Conservation (phyloP, 2,329 filamentous ascomycete species). For the Apiospora koreana region DNA sequence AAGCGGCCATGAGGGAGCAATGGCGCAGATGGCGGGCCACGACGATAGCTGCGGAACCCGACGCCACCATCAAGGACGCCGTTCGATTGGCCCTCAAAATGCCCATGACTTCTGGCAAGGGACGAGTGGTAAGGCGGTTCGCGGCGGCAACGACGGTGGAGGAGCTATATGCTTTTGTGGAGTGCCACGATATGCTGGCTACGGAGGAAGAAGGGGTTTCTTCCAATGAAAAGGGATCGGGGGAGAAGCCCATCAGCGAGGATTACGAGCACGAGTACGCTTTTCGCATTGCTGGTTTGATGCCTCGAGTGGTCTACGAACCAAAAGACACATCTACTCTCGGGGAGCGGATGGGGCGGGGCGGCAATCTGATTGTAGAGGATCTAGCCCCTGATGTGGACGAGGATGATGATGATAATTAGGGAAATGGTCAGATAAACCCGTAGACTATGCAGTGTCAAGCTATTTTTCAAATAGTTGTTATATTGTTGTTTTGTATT, state of each 20-base stretch:
- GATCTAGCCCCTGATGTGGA: slow-evolving; percentile 53
- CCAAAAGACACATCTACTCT: slow-evolving; percentile 67
- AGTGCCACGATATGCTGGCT: slow-evolving; percentile 73
- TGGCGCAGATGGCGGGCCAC: slow-evolving; percentile 82
- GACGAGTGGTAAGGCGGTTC: slow-evolving; percentile 76
- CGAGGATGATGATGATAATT: slow-evolving; percentile 36
- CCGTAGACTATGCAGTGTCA: not conserved
- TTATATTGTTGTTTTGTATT: not conserved
- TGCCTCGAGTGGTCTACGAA: slow-evolving; percentile 82
- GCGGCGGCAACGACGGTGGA: slow-evolving; percentile 70
- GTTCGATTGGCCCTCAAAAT: slow-evolving; percentile 72
- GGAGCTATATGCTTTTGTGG: slow-evolving; percentile 93
- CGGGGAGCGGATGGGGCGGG: slow-evolving; percentile 73
- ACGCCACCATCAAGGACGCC: slow-evolving; percentile 59
- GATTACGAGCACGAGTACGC: slow-evolving; percentile 78
- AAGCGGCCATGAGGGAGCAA: slow-evolving; percentile 51
- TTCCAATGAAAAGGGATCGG: slow-evolving; percentile 32
- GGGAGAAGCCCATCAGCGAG: slow-evolving; percentile 47
- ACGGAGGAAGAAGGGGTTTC: slow-evolving; percentile 27
- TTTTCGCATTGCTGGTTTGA: slow-evolving; percentile 83
- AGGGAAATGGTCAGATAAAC: slow-evolving; percentile 31
- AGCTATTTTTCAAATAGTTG: not conserved
- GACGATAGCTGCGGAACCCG: slow-evolving; percentile 69
- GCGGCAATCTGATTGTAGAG: slow-evolving; percentile 90
- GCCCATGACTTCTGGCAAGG: slow-evolving; percentile 59